These are phyloP conservation scores for Xylaria curta DNA, from an alignment of 495 filamentous ascomycete genomes.

Conservation along the genomic window DNA sequence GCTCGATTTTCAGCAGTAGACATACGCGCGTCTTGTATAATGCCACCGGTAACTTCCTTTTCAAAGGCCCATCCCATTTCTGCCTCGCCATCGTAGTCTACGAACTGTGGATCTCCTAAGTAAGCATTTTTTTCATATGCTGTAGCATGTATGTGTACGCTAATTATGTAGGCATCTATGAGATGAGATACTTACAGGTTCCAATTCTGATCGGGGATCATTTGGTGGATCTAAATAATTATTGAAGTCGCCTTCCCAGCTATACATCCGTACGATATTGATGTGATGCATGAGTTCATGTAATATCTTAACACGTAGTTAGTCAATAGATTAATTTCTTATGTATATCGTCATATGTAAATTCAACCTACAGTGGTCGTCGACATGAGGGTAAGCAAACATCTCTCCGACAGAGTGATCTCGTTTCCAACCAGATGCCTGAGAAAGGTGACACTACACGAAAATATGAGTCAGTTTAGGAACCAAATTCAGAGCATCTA, in stretches of 20 bases:
- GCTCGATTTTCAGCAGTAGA: neutral
- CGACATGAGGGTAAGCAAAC: neutral
- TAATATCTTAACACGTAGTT: neutral
- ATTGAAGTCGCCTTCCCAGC: neutral
- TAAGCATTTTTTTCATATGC: neutral
- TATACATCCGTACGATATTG: neutral
- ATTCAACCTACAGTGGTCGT: neutral
- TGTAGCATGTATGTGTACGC: neutral
- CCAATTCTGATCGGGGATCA: neutral
- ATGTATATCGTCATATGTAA: neutral
- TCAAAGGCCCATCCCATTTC: neutral
- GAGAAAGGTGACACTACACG: neutral
- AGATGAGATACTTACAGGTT: neutral
- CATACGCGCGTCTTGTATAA: neutral
- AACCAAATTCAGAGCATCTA: neutral
- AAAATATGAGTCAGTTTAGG: neutral
- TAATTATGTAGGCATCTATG: neutral
- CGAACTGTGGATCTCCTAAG: neutral
- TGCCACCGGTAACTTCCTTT: neutral
- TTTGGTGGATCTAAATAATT: neutral
- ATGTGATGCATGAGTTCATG: slow-evolving; percentile 4
- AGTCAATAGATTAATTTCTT: neutral
- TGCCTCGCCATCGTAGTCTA: slow-evolving; percentile 3
- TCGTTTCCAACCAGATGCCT: neutral
- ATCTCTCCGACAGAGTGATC: neutral